Conservation (phyloP, 306 rosid species). For the Castanea mollissima region DNA sequence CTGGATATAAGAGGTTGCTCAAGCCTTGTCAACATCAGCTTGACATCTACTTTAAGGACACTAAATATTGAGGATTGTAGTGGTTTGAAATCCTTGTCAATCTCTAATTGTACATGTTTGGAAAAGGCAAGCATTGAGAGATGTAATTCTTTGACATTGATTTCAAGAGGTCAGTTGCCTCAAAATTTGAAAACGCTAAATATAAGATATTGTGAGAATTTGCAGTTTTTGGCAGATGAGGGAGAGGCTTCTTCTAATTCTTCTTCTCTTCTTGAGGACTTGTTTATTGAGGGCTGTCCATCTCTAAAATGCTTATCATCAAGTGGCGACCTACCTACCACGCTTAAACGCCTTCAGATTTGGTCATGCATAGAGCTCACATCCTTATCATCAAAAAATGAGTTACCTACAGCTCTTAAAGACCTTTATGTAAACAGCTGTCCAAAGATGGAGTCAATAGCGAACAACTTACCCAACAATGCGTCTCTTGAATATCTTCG, state of each 20-base stretch:
- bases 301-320: not conserved
- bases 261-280: not conserved
- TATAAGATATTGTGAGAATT: rapidly evolving
- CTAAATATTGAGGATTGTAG: not conserved
- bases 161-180: slow-evolving; percentile 9
- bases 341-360: too few species aligned
- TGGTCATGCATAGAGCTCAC: too few species aligned
- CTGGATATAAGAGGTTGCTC: too few species aligned
- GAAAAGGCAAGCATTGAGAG: not conserved
- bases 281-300: rapidly evolving
- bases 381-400: not conserved
- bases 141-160: slow-evolving; percentile 6
- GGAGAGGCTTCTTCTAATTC: not conserved
- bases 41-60: too few species aligned
- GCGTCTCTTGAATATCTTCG: slow-evolving; percentile 2
- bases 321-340: too few species aligned
- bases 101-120: not conserved
- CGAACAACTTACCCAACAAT: not conserved
- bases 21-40: too few species aligned
- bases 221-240: not conserved
- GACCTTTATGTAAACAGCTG: not conserved
- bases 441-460: slow-evolving; percentile 5
- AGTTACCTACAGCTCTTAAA: slow-evolving; percentile 18
- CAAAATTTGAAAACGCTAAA: not conserved
- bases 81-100: not conserved